Percentiles rank a stretch among this genome's conserved stretches.
These are phyloP conservation scores for Wickerhamomyces bovis DNA, from an alignment of 805 yeast genomes.

Conservation along the genomic window DNA sequence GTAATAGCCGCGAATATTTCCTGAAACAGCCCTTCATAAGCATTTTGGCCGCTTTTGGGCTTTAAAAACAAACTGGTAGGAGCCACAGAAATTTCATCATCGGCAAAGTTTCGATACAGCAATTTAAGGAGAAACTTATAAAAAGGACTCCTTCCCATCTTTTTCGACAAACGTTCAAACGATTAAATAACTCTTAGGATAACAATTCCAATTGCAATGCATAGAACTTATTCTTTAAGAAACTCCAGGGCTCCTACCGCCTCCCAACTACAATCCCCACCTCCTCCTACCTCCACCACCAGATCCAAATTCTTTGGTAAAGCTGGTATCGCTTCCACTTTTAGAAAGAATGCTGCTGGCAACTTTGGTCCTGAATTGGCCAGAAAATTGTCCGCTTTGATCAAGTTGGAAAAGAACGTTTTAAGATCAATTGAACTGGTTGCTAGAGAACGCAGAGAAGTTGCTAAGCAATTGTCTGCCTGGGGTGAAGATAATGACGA, in stretches of 20 bases:
- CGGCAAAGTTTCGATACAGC: not conserved
- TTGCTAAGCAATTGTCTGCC: constrained; percentile 91
- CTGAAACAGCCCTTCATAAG: not conserved
- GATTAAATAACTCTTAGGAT: no score
- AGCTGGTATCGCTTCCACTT: constrained; percentile 58
- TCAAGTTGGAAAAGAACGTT: constrained; percentile 94
- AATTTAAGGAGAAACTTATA: not conserved
- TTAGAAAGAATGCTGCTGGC: constrained; percentile 85
- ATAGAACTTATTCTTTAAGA: constrained; percentile 81
- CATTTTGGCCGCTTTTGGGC: not conserved
- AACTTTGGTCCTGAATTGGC: constrained; percentile 92
- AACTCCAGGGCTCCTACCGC: constrained; percentile 77
- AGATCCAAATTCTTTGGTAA: constrained; percentile 71
- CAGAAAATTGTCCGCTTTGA: constrained; percentile 82
- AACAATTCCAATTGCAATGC: constrained; percentile 52
- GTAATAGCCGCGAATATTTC: not conserved
- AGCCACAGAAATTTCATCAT: not conserved
- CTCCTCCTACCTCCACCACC: constrained; percentile 76
- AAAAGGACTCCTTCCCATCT: not conserved
- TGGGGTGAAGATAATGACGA: constrained; percentile 99
- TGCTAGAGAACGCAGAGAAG: constrained; percentile 90
- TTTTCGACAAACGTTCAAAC: not conserved
- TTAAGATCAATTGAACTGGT: constrained; percentile 91
- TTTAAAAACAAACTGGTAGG: not conserved
- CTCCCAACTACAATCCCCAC: constrained; percentile 71